A percentile compares a stretch with the other conserved stretches of the same genome.
Evolutionary conservation across 176 grass and related monocot genomes (phyloP).

Genomic region (Zea mays): Zm-B73-REFERENCE-NAM-5.0 NC_050098.1:212735001-212735500

Average conservation of each 20-base stretch:
- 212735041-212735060: neutral
- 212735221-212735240: neutral
- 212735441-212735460: conserved; percentile 21
- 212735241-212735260: conserved; percentile 17
- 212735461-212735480: neutral
- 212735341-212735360: neutral
- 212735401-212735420: neutral
- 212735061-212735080: neutral
- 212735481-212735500: neutral
- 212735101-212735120: conserved; percentile 23
- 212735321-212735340: neutral
- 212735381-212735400: conserved; percentile 18
- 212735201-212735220: conserved; percentile 1
- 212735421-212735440: neutral
- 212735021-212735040: no score
- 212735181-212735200: conserved; percentile 7
- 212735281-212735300: neutral
- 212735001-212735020: neutral
- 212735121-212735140: neutral
- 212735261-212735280: neutral
- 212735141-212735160: conserved; percentile 1
- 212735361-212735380: conserved; percentile 8
- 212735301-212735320: neutral
- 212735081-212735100: neutral
- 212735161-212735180: conserved; percentile 10